Percentiles rank a stretch among this genome's conserved stretches.
phyloP scores from a whole-genome alignment of 129 eudicot genomes.

The Centaurea solstitialis region DNA sequence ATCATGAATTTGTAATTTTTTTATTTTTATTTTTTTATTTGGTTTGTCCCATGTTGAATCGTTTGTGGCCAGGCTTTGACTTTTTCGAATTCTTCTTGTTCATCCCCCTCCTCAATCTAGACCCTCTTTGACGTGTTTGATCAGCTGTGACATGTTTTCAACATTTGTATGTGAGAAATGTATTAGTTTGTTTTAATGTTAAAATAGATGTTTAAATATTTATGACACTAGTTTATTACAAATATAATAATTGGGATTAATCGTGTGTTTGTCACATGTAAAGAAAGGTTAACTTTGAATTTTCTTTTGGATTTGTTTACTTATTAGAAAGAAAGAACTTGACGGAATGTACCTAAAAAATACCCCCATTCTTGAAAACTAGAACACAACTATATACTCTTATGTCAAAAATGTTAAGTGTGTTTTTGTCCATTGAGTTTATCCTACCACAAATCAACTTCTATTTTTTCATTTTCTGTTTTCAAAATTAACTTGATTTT shows the following conservation, averaged over 20 bases:
- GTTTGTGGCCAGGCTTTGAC: slow-evolving; percentile 3
- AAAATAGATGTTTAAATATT: neutral
- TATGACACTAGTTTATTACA: neutral
- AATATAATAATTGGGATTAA: neutral
- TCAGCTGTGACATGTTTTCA: slow-evolving; percentile 6
- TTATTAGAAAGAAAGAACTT: no score
- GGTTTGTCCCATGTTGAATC: slow-evolving; percentile 34
- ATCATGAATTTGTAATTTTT: slow-evolving; percentile 9
- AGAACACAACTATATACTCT: no score
- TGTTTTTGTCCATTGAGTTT: no score
- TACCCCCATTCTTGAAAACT: no score
- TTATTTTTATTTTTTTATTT: neutral
- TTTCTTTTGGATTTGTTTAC: neutral
- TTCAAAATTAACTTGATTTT: no score
- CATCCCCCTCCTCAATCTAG: neutral
- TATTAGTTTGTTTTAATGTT: neutral
- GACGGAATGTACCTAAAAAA: no score
- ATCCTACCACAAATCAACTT: no score
- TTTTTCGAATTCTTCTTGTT: slow-evolving; percentile 3
- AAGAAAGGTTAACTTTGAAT: neutral
- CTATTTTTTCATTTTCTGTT: no score
- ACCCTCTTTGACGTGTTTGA: slow-evolving; percentile 32
- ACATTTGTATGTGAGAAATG: neutral
- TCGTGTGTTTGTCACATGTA: neutral
- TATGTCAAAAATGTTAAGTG: no score